Base-by-base conservation (phyloP, 2,329 filamentous ascomycete genomes). In the Fusarium sp. region DNA sequence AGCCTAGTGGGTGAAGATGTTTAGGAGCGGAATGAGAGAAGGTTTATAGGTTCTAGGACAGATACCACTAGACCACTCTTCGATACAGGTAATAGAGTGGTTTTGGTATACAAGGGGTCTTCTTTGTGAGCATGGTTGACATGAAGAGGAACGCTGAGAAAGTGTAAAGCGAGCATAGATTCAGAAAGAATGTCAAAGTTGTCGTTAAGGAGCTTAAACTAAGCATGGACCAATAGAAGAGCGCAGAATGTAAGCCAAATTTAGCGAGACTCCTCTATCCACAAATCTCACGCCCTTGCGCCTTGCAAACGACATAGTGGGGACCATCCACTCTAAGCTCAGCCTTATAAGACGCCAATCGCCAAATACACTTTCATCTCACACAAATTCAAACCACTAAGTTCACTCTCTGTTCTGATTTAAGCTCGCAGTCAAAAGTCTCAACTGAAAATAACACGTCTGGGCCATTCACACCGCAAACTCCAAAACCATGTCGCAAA, bases 231-330 rank as follows among this genome's bases (percentile, higher is more conserved):
- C 33, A 54, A 54, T 54, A 39, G 20, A 7, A 28, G 18, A 11
- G 31, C 35, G 12, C 8, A 2, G 24, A 39, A 14, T 30, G 50
- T n/a, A 18, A 54, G 24, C 50, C 20, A 28, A n/a, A 3, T 7
- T n/a, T 54, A n/a, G 35, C 33, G 5, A 18, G 50, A 54, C 20
- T 15, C 50, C 4, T 38, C 24, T 3, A 14, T n/a, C 24, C 50
- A 39, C 50, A 28, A n/a, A 54, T 39, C 16, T 31, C 18, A n/a
- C 65, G 65, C 64, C 65, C 36, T 68, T 68, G 16, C 65, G 65
- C 65, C 65, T 62, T 68, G 65, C 7, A 11, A 22, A 14, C 64
- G 48, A 68, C 65, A 68, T 26, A 55, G 63, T 48, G 65, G 65
- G 14, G 20, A 12, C 6, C 7, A 22, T 51, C 13, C 16, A 4